Base-by-base conservation (phyloP, 2,329 filamentous ascomycete species). In the Fusarium newnesense region DNA sequence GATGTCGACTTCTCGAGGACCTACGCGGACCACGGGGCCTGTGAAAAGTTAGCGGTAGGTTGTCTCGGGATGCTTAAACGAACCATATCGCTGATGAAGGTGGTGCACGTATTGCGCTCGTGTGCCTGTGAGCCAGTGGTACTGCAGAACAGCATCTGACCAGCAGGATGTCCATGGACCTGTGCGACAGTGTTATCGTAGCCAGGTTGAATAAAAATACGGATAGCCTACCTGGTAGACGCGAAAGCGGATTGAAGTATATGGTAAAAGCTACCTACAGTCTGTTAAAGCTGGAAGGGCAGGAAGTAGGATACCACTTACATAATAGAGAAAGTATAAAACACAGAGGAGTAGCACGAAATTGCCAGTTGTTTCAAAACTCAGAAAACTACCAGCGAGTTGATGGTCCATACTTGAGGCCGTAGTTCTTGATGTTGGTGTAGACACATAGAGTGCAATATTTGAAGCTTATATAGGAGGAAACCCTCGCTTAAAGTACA, bases 271-370 rank as follows among this genome's bases (percentile, higher is more conserved):
- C 15, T 15, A 2, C 16, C 47, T 34, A 24, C 1, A 18, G 5
- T 2, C 9, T 24, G n/a, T 34, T 34, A 32, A 0, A 19, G 7
- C 3, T 4, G 10, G 4, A 12, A 10, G 9, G 7, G 9, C 4
- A 16, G 7, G 13, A n/a, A 1, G 1, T 16, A 0, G 4, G 9
- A 10, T 5, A 0, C 4, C 2, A 24, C 10, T 5, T 0, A 50
- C 47, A 34, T 24, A 7, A 1, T 15, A 34, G 11, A 50, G 16
- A 0, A 34, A 24, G 30, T 5, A 50, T 18, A 34, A 5, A 19
- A n/a, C 2, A 24, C 2, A 34, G 11, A 34, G 11, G 19, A 50
- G 15, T 1, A 50, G 30, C 7, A 34, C 2, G 2, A 13, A 24
- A 24, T 13, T 4, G 2, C 11, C 8, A 13, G 15, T 18, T 24